Conservation (phyloP, 306 rosid species). For the Vigna nakashimae region DNA sequence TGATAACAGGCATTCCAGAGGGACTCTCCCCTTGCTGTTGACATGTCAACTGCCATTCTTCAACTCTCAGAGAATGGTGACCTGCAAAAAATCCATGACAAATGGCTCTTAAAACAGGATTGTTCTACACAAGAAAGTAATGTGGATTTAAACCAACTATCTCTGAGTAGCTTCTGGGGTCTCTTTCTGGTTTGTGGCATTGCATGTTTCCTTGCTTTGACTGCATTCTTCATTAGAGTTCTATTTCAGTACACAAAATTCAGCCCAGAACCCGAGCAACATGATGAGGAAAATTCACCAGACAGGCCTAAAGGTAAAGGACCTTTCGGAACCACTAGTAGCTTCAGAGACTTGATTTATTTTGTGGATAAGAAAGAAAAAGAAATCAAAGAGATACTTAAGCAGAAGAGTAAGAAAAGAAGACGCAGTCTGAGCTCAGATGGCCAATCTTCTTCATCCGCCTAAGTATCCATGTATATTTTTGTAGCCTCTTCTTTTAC, state of each 20-base stretch:
- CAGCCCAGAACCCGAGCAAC: constrained; percentile 46
- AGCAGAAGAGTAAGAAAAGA: constrained; percentile 55
- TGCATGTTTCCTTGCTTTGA: constrained; percentile 68
- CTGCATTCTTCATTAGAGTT: constrained; percentile 59
- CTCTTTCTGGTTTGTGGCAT: constrained; percentile 79
- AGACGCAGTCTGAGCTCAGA: constrained; percentile 39
- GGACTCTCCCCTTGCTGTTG: constrained; percentile 96
- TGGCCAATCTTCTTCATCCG: constrained; percentile 39
- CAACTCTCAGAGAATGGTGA: constrained; percentile 98
- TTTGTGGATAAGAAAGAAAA: constrained; percentile 77
- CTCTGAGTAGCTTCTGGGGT: constrained; percentile 92
- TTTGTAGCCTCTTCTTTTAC: constrained; percentile 26
- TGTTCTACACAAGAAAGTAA: constrained; percentile 51
- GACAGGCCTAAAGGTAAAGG: constrained; percentile 30
- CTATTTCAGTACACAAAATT: constrained; percentile 65
- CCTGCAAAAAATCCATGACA: constrained; percentile 88
- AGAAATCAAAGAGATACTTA: constrained; percentile 66
- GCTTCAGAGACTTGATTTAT: constrained; percentile 59
- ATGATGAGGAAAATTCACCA: constrained; percentile 51
- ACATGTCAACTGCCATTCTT: constrained; percentile 92
- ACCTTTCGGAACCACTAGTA: constrained; percentile 16
- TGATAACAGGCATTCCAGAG: constrained; percentile 85
- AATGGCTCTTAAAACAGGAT: constrained; percentile 70
- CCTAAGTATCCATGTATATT: constrained; percentile 42
- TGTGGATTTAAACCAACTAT: constrained; percentile 53